phyloP scores from a whole-genome alignment of 805 yeast genomes.

The Metschnikowia gelsemii region DNA sequence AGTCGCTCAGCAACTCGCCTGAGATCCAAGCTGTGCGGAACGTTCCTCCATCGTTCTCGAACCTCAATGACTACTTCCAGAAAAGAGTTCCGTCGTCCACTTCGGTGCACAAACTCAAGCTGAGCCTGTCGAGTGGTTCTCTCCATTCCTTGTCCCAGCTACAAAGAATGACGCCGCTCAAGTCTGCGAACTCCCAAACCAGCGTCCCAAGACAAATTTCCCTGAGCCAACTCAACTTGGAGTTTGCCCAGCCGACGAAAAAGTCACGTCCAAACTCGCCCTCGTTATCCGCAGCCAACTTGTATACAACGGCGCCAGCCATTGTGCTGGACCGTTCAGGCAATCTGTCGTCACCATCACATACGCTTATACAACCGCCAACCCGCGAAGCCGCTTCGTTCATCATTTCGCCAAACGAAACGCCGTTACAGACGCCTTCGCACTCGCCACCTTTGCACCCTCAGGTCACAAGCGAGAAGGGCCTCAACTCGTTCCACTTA shows the following conservation, averaged over 20 bases:
- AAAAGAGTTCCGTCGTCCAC: conserved; percentile 22
- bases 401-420: conserved; percentile 40
- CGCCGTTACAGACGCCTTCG: conserved; percentile 50
- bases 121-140: conserved; percentile 21
- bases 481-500: conserved; percentile 24
- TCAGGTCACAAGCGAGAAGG: conserved; percentile 17
- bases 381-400: conserved; percentile 23
- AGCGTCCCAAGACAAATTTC: conserved; percentile 20
- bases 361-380: conserved; percentile 9
- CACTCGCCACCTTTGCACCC: conserved; percentile 48
- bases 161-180: conserved; percentile 47
- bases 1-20: conserved; percentile 37
- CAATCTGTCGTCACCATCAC: background rate
- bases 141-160: conserved; percentile 21
- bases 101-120: conserved; percentile 25
- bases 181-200: conserved; percentile 17
- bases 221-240: conserved; percentile 37
- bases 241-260: conserved; percentile 36
- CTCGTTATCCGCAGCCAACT: conserved; percentile 16
- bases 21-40: conserved; percentile 20
- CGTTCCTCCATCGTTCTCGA: conserved; percentile 28
- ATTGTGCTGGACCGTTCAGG: conserved; percentile 1
- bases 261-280: conserved; percentile 53
- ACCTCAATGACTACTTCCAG: conserved; percentile 36
- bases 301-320: conserved; percentile 9